phyloP scores from a whole-genome alignment of 768 basidiomycete genomes.

The Megacollybia marginata region DNA sequence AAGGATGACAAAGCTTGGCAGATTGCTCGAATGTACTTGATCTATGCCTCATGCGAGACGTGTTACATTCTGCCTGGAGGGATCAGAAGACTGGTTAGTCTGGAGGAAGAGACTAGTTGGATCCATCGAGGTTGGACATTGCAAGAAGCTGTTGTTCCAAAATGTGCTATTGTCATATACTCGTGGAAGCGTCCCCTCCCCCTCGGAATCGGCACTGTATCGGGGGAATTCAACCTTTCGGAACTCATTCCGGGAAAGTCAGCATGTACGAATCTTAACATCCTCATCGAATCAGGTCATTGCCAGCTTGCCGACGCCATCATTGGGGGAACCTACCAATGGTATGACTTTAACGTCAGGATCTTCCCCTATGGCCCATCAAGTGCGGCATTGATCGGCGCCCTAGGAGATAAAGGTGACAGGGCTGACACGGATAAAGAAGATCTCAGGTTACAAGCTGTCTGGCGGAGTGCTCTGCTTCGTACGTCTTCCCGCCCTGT shows the following conservation, averaged over 20 bases:
- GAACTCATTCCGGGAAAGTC: not conserved
- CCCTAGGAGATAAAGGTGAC: too few relatives aligned
- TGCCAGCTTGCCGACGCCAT: too few relatives aligned
- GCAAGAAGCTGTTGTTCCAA: conserved; percentile 6
- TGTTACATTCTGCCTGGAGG: conserved; percentile 13
- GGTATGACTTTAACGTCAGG: too few relatives aligned
- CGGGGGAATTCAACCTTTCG: not conserved
- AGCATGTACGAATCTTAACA: not conserved
- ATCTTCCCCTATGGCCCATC: too few relatives aligned
- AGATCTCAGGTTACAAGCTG: not conserved
- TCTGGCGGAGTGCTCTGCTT: conserved; percentile 1
- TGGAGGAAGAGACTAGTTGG: conserved; percentile 11
- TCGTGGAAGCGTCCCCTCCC: too few relatives aligned
- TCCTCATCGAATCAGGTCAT: too few relatives aligned
- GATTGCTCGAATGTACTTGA: conserved; percentile 11
- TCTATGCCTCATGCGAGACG: conserved; percentile 7
- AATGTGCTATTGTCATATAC: too few relatives aligned
- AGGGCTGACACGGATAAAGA: too few relatives aligned
- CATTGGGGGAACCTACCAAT: too few relatives aligned
- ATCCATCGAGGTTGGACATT: conserved; percentile 13
- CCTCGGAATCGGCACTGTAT: not conserved
- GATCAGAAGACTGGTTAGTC: conserved; percentile 6
- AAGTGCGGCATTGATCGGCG: too few relatives aligned
- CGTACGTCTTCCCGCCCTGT: conserved; percentile 3
- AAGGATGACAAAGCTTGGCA: too few relatives aligned